Evolutionary conservation across 768 basidiomycete genomes (phyloP).

Genomic region (Kwoniella dejecticola): DNA sequence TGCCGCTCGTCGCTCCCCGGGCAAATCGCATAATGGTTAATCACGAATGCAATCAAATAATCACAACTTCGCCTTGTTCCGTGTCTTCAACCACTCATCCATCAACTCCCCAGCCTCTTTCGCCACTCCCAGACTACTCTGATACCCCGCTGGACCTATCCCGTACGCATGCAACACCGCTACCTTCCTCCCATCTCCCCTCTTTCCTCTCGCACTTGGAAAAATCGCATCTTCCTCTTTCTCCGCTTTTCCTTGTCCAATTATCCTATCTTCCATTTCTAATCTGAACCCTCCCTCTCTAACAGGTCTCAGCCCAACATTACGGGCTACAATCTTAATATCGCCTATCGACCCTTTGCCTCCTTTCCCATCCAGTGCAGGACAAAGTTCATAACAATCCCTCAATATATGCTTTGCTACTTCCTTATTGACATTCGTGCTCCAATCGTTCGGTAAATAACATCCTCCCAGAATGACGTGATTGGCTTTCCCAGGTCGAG

Average conservation of each 20-base stretch:
- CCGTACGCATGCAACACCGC: slow-evolving; percentile 66
- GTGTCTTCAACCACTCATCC: slow-evolving; percentile 10
- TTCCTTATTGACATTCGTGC: slow-evolving; percentile 61
- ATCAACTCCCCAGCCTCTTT: slow-evolving; percentile 36
- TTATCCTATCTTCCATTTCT: slow-evolving; percentile 59
- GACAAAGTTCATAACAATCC: slow-evolving; percentile 56
- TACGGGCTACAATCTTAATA: slow-evolving; percentile 62
- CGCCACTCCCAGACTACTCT: slow-evolving; percentile 52
- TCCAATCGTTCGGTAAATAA: slow-evolving; percentile 59
- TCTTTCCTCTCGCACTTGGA: slow-evolving; percentile 28
- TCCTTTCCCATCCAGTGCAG: slow-evolving; percentile 56
- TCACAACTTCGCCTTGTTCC: slow-evolving; percentile 12
- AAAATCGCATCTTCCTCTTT: slow-evolving; percentile 4
- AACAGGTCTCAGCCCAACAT: slow-evolving; percentile 65
- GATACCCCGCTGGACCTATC: slow-evolving; percentile 58
- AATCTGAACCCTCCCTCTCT: slow-evolving; percentile 64
- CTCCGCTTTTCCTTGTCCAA: slow-evolving; percentile 21
- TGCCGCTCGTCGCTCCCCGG: too few relatives aligned
- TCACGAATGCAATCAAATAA: not conserved
- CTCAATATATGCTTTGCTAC: slow-evolving; percentile 60
- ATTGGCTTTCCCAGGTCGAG: slow-evolving; percentile 60
- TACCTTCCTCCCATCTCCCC: slow-evolving; percentile 38
- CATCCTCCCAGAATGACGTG: slow-evolving; percentile 65
- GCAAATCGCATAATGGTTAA: too few relatives aligned
- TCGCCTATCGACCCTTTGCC: slow-evolving; percentile 51